Base-by-base conservation (phyloP, 2,329 filamentous ascomycete species). In the Diaporthe vexans region DNA sequence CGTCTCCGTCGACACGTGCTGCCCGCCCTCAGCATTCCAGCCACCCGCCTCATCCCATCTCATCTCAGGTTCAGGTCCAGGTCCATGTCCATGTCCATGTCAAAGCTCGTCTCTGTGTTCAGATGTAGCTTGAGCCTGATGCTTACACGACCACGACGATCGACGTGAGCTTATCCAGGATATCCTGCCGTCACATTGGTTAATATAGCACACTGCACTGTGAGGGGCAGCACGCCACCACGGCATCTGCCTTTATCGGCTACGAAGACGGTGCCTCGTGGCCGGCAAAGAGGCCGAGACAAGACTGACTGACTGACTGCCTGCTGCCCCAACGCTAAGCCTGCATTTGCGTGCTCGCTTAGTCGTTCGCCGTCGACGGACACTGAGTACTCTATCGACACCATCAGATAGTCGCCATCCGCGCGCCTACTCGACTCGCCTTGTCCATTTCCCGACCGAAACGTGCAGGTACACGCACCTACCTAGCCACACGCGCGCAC, bases 211-310 rank as follows among this genome's bases (percentile, higher is more conserved):
- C 54, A 19, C 40, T 48, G 40, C 40, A 71, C 52, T 15, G 54
- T 58, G 37, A 58, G 13, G 40, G 33, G 54, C 68, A 59, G 54
- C 68, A 59, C 40, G 43, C 37, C 40, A 48, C 54, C 15, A 33
- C 63, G 63, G 33, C 58, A 19, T 35, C 24, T 19, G 35, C 26
- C 48, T 48, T 26, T 24, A 17, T 74, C 71, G 70, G 69, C 72
- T 72, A 74, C 74, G 72, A 69, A 48, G 51, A 72, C 69, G n/a
- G 54, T 69, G 72, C 72, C 72, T 74, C 72, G 74, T 76, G 72
- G 74, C 74, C 74, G 74, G 72, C 46, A 54, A 37, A 24, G 40
- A 72, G 71, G 48, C 74, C 74, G 74, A 76, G 72, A 76, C 74
- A 73, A 37, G 15, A 61, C 59, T 73, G 17, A 52, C 71, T 73